Percentiles rank a stretch among this genome's conserved stretches.
Evolutionary conservation across 192 early-diverging fungal genomes (phyloP).

Genomic region (Coemansia sp.): DNA sequence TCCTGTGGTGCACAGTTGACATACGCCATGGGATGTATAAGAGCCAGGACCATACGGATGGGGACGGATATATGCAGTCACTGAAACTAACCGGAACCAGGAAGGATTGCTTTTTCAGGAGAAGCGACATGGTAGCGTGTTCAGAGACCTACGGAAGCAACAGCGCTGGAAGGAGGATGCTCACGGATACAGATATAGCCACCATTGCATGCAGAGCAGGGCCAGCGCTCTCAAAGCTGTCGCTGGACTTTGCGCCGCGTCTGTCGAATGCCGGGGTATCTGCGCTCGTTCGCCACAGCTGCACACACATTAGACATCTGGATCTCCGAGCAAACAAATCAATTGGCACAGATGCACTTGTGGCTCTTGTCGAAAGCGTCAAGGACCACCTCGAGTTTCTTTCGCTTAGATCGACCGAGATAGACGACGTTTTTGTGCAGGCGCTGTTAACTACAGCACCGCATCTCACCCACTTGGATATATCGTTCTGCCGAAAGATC

Average conservation of each 20-base stretch:
- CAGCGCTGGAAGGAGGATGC: neutral
- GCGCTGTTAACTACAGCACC: slow-evolving; percentile 20
- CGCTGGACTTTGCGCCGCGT: slow-evolving; percentile 22
- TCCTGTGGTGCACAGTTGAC: slow-evolving; percentile 40
- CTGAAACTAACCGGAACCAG: neutral
- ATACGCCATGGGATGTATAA: slow-evolving; percentile 1
- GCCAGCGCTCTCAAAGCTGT: slow-evolving; percentile 28
- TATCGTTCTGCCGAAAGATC: slow-evolving; percentile 27
- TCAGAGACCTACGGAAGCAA: neutral
- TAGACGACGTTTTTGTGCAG: slow-evolving; percentile 21
- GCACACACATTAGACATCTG: slow-evolving; percentile 33
- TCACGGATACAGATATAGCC: neutral
- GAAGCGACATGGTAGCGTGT: neutral
- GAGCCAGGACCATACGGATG: neutral
- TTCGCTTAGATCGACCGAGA: slow-evolving; percentile 20
- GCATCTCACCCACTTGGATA: slow-evolving; percentile 23
- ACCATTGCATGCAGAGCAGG: slow-evolving; percentile 35
- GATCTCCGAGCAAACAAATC: slow-evolving; percentile 27
- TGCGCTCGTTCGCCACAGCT: slow-evolving; percentile 28
- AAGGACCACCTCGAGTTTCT: slow-evolving; percentile 21
- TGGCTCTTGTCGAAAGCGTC: slow-evolving; percentile 6
- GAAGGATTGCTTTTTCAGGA: neutral
- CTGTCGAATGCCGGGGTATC: slow-evolving; percentile 19
- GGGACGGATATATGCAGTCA: neutral
- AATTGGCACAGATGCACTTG: slow-evolving; percentile 18